Evolutionary conservation across 257 asterid species (phyloP).

Genomic region (Solanum ahanhuiri): DNA sequence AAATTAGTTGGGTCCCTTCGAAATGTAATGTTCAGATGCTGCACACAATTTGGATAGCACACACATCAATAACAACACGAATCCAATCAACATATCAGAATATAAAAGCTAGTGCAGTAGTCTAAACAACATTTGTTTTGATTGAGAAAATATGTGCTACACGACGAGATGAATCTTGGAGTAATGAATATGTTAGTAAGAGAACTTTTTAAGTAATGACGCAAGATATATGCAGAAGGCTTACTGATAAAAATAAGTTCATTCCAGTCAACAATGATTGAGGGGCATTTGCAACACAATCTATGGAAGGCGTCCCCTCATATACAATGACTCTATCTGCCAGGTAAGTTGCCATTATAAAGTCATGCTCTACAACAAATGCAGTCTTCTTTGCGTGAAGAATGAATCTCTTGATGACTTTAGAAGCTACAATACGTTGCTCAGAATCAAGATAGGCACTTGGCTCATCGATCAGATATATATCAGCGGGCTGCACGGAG

Average conservation of each 20-base stretch:
- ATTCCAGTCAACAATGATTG: slow-evolving; percentile 92
- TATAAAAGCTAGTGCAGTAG: background rate
- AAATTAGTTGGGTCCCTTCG: slow-evolving; percentile 97
- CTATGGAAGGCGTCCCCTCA: slow-evolving; percentile 80
- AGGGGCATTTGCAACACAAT: slow-evolving; percentile 85
- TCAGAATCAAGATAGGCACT: slow-evolving; percentile 99
- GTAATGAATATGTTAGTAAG: background rate
- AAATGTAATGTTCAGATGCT: slow-evolving; percentile 94
- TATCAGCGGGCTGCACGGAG: slow-evolving; percentile 90
- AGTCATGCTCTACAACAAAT: slow-evolving; percentile 93
- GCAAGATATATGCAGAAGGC: slow-evolving; percentile 8
- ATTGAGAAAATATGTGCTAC: background rate
- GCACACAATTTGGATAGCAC: slow-evolving; percentile 6
- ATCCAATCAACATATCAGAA: background rate
- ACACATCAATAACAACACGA: background rate
- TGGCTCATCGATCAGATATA: slow-evolving; percentile 91
- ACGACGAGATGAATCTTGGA: background rate
- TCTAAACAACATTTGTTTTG: background rate
- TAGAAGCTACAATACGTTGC: slow-evolving; percentile 98
- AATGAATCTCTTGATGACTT: slow-evolving; percentile 94
- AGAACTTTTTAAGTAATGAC: background rate
- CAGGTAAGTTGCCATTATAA: slow-evolving; percentile 97
- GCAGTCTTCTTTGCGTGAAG: slow-evolving; percentile 97
- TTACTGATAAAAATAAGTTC: slow-evolving; percentile 95
- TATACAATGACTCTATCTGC: slow-evolving; percentile 96